A percentile compares a stretch with the other conserved stretches of the same genome.
phyloP scores from a whole-genome alignment of 345 rosid genomes.

The Citrus maxima region DNA sequence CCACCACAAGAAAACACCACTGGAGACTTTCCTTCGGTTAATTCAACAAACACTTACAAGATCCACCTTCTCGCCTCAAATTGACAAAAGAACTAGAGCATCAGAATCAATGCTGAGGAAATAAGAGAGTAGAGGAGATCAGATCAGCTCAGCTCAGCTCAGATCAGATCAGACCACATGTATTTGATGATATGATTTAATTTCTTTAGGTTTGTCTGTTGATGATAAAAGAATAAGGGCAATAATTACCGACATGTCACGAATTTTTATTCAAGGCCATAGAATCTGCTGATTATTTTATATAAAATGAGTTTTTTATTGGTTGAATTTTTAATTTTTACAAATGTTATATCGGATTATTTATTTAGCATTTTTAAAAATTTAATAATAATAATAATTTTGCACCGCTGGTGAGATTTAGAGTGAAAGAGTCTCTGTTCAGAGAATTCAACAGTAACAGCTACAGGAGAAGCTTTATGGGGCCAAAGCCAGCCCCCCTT shows the following conservation, averaged over 20 bases:
- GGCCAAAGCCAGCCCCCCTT: not conserved
- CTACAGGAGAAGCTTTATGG: not conserved
- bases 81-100: conserved; percentile 3
- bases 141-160: not conserved
- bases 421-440: conserved; percentile 11
- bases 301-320: not conserved
- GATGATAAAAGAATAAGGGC: not conserved
- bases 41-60: conserved; percentile 14
- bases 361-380: not conserved
- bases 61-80: conserved; percentile 19
- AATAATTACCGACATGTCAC: not conserved
- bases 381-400: not conserved
- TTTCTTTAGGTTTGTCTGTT: not conserved
- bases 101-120: not conserved
- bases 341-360: not conserved
- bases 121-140: not conserved
- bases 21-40: conserved; percentile 6
- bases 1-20: not conserved
- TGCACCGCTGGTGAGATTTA: conserved; percentile 22
- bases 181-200: not conserved
- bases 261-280: conserved; percentile 3
- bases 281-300: conserved; percentile 28
- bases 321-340: not conserved
- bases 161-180: conserved; percentile 22
- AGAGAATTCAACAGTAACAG: conserved; percentile 6